phyloP scores from a whole-genome alignment of 768 basidiomycete genomes.

The Suillus discolor region DNA sequence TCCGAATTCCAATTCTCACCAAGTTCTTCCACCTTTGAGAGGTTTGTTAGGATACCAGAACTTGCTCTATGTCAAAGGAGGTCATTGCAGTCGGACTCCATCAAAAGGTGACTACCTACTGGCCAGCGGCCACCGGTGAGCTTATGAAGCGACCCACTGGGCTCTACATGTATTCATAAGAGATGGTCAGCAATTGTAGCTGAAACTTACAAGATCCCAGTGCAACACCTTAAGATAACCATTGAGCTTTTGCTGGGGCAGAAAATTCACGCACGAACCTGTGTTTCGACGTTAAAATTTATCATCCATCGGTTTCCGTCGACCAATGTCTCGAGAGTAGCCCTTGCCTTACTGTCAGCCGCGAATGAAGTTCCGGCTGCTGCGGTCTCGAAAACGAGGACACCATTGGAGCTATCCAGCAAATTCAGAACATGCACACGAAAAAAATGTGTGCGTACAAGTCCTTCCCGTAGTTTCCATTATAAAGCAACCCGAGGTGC shows the following conservation, averaged over 20 bases:
- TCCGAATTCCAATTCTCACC: slow-evolving; percentile 55
- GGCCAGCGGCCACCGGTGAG: slow-evolving; percentile 55
- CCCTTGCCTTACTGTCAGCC: slow-evolving; percentile 42
- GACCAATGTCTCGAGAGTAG: slow-evolving; percentile 57
- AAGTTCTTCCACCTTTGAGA: slow-evolving; percentile 51
- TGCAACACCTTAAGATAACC: slow-evolving; percentile 39
- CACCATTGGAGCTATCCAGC: slow-evolving; percentile 53
- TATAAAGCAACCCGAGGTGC: slow-evolving; percentile 68
- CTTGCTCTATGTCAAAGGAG: slow-evolving; percentile 47
- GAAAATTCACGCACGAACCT: slow-evolving; percentile 28
- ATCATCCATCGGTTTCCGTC: slow-evolving; percentile 74
- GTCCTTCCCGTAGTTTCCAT: slow-evolving; percentile 69
- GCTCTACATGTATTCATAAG: slow-evolving; percentile 43
- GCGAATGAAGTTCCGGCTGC: slow-evolving; percentile 61
- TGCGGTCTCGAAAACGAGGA: slow-evolving; percentile 61
- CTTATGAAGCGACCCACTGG: slow-evolving; percentile 65
- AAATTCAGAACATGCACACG: neutral
- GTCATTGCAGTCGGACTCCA: neutral
- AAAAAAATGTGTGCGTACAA: slow-evolving; percentile 32
- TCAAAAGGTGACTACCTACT: slow-evolving; percentile 32
- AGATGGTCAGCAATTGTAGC: neutral
- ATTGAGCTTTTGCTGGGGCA: neutral
- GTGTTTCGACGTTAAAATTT: slow-evolving; percentile 56
- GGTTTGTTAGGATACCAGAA: slow-evolving; percentile 56
- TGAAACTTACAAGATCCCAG: slow-evolving; percentile 67